These are phyloP conservation scores for Trypanosoma avium DNA, from an alignment of 208 protist species.

Conservation along the genomic window DNA sequence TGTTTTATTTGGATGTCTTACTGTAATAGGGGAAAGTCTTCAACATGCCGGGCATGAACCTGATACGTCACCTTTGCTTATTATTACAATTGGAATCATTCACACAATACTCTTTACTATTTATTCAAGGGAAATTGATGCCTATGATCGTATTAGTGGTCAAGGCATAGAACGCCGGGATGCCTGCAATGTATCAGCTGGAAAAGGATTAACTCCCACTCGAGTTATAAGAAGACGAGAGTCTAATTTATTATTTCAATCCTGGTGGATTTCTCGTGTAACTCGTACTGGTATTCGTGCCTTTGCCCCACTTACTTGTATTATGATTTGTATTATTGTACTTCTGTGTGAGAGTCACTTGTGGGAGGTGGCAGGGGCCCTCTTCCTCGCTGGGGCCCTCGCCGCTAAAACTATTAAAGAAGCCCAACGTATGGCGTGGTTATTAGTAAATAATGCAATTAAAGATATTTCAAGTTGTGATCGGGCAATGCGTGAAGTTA, in stretches of 20 bases:
- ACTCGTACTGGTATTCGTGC: background rate
- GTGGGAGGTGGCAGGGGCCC: conserved; percentile 2
- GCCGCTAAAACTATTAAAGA: conserved; percentile 23
- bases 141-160: conserved; percentile 54
- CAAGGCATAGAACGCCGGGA: conserved; percentile 15
- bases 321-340: conserved; percentile 3
- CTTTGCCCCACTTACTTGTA: conserved; percentile 12
- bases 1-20: conserved; percentile 59
- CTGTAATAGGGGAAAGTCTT: conserved; percentile 44
- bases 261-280: no score
- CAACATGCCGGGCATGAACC: conserved; percentile 42
- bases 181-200: conserved; percentile 11
- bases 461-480: no score
- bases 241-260: no score
- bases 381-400: conserved; percentile 38
- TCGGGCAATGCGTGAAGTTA: conserved; percentile 40
- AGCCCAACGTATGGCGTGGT: conserved; percentile 37
- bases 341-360: conserved; percentile 12
- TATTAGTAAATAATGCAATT: no score
- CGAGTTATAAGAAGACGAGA: no score
- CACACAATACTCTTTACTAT: conserved; percentile 42
- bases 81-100: conserved; percentile 23
- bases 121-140: conserved; percentile 45
- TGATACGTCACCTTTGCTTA: conserved; percentile 25
- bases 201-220: background rate